phyloP scores from a whole-genome alignment of 2,329 filamentous ascomycete species.

The Ceratocystis papillata region DNA sequence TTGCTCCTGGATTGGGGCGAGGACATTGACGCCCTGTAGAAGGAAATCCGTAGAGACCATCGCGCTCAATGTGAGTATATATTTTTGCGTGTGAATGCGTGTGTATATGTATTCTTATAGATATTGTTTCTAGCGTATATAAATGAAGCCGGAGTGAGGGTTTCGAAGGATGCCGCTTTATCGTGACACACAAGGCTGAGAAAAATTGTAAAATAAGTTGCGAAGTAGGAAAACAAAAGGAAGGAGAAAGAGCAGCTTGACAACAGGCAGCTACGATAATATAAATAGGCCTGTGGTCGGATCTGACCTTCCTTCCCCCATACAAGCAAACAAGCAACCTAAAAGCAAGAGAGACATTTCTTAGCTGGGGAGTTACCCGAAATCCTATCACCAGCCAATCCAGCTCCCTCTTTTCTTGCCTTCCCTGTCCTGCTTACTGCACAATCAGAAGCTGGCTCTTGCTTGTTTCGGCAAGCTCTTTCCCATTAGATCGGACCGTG shows the following conservation, averaged over 20 bases:
- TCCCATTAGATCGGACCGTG: constrained; percentile 7
- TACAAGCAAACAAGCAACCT: not conserved
- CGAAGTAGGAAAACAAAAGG: not conserved
- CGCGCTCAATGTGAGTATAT: not conserved
- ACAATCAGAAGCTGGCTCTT: constrained; percentile 16
- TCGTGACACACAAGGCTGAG: not conserved
- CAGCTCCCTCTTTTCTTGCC: not conserved
- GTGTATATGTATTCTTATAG: too few species aligned
- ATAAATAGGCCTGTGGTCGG: constrained; percentile 10
- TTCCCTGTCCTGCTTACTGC: not conserved
- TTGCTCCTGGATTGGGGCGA: constrained; percentile 64
- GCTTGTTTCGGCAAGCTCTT: constrained; percentile 16
- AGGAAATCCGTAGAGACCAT: constrained; percentile 66
- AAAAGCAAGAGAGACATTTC: constrained; percentile 1
- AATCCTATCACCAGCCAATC: not conserved
- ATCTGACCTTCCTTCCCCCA: constrained; percentile 5
- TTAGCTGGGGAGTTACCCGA: not conserved
- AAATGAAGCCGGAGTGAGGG: not conserved
- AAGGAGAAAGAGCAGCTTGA: not conserved
- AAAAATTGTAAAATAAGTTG: not conserved
- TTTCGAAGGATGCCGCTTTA: not conserved
- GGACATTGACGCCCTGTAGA: constrained; percentile 78
- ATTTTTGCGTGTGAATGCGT: constrained; percentile 26
- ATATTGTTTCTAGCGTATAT: too few species aligned
- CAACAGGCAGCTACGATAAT: constrained; percentile 4